Conservation (phyloP, 495 filamentous ascomycete species). For the Tricharina praecox region DNA sequence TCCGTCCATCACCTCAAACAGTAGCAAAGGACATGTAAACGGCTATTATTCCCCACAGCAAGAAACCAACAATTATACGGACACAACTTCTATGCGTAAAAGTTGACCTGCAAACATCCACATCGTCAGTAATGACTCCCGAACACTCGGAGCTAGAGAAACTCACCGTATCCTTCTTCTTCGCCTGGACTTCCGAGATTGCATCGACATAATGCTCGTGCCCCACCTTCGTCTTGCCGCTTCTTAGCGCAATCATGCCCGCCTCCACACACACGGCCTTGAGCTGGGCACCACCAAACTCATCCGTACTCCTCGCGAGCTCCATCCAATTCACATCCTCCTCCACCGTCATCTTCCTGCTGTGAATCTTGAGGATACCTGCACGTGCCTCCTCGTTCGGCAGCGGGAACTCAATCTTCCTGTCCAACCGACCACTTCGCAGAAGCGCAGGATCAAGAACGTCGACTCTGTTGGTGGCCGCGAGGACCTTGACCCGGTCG, state of each 20-base stretch:
- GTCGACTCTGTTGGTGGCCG: conserved; percentile 94
- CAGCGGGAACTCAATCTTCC: conserved; percentile 98
- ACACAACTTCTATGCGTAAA: conserved; percentile 35
- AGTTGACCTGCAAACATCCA: conserved; percentile 36
- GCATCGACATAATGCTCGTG: conserved; percentile 99
- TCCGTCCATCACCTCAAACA: neutral
- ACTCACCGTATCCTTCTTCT: conserved; percentile 73
- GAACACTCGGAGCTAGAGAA: neutral
- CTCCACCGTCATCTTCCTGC: conserved; percentile 94
- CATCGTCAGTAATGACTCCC: conserved; percentile 18
- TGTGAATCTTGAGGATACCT: conserved; percentile 94
- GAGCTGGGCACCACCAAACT: conserved; percentile 92
- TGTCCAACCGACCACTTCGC: conserved; percentile 83
- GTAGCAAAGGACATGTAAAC: neutral
- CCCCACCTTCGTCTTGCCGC: conserved; percentile 80
- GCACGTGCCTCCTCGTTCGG: conserved; percentile 98
- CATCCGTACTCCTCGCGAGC: conserved; percentile 90
- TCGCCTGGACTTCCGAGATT: conserved; percentile 88
- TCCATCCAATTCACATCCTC: conserved; percentile 90
- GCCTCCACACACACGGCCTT: conserved; percentile 99
- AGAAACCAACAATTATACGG: neutral
- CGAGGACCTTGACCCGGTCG: conserved; percentile 95
- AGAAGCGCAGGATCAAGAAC: conserved; percentile 91
- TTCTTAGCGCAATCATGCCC: conserved; percentile 93
- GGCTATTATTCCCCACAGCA: neutral